Evolutionary conservation across 2,329 filamentous ascomycete genomes (phyloP).

Genomic region (Pestalotiopsis sp.): DNA sequence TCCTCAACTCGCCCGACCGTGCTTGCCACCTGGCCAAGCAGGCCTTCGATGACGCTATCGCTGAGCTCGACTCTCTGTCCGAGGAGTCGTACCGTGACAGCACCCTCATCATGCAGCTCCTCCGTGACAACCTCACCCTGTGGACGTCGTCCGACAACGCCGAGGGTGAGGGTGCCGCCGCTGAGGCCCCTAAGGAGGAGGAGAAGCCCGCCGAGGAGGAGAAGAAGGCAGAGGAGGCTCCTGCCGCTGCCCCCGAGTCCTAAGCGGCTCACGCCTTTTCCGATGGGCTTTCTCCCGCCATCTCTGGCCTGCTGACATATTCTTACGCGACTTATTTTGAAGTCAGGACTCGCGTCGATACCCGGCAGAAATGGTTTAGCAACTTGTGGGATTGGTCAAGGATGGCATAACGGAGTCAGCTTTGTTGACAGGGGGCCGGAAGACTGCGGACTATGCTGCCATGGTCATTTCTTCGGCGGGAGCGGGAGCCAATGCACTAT

Average conservation of each 20-base stretch:
- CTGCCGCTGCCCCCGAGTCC: slow-evolving; percentile 51
- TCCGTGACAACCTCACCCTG: slow-evolving; percentile 96
- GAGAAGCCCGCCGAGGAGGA: slow-evolving; percentile 48
- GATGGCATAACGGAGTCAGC: slow-evolving; percentile 30
- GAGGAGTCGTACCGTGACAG: slow-evolving; percentile 99
- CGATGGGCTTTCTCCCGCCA: not conserved
- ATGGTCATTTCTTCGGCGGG: slow-evolving; percentile 23
- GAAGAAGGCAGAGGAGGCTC: slow-evolving; percentile 60
- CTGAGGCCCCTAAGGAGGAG: slow-evolving; percentile 60
- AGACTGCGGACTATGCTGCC: slow-evolving; percentile 30
- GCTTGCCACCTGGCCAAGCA: slow-evolving; percentile 99
- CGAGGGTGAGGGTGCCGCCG: slow-evolving; percentile 70
- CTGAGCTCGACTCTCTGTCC: slow-evolving; percentile 95
- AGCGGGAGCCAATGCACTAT: slow-evolving; percentile 23
- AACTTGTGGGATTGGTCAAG: slow-evolving; percentile 31
- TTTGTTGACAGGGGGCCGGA: slow-evolving; percentile 28
- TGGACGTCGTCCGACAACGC: slow-evolving; percentile 93
- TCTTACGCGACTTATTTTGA: slow-evolving; percentile 4
- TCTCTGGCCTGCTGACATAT: slow-evolving; percentile 1
- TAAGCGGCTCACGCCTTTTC: slow-evolving; percentile 39
- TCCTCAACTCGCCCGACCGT: slow-evolving; percentile 95
- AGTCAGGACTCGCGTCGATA: slow-evolving; percentile 25
- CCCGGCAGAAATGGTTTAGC: slow-evolving; percentile 31
- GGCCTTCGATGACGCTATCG: slow-evolving; percentile 97
- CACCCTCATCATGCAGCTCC: slow-evolving; percentile 98